Evolutionary conservation across 2,329 filamentous ascomycete species (phyloP).

Genomic region (Ophiocordyceps camponoti-saundersi): DNA sequence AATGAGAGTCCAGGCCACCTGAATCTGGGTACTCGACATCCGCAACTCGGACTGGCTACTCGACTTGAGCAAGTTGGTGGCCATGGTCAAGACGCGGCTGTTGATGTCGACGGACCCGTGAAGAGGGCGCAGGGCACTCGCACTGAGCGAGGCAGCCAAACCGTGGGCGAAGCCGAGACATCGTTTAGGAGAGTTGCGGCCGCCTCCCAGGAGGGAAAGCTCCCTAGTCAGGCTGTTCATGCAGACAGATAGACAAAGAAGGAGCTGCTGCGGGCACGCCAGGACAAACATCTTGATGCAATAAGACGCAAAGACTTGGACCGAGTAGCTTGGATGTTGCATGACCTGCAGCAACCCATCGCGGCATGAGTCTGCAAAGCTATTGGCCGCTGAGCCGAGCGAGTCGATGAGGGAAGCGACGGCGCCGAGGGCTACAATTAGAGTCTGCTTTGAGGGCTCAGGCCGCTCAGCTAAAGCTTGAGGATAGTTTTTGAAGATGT

Average conservation of each 20-base stretch:
- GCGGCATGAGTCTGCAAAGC: constrained; percentile 65
- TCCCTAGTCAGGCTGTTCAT: constrained; percentile 91
- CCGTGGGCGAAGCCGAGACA: constrained; percentile 89
- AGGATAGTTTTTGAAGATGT: constrained; percentile 85
- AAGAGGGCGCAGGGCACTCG: constrained; percentile 70
- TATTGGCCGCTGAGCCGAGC: constrained; percentile 66
- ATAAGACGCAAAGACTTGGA: constrained; percentile 76
- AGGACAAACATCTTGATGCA: constrained; percentile 78
- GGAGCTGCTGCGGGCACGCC: constrained; percentile 78
- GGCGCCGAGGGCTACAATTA: constrained; percentile 65
- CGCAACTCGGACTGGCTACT: constrained; percentile 82
- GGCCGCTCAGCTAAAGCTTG: constrained; percentile 72
- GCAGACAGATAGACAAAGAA: constrained; percentile 83
- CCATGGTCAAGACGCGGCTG: constrained; percentile 76
- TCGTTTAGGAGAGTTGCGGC: constrained; percentile 61
- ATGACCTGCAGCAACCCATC: constrained; percentile 81
- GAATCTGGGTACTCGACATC: constrained; percentile 84
- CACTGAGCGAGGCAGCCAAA: constrained; percentile 77
- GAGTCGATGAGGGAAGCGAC: constrained; percentile 62
- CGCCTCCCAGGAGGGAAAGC: constrained; percentile 57
- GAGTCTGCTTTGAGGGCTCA: constrained; percentile 74
- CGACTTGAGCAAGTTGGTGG: constrained; percentile 80
- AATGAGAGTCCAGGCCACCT: constrained; percentile 94
- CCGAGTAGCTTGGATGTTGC: constrained; percentile 89
- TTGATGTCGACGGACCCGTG: constrained; percentile 95